Base-by-base conservation (phyloP, 345 rosid genomes). In the Schrenkiella parvula region DNA sequence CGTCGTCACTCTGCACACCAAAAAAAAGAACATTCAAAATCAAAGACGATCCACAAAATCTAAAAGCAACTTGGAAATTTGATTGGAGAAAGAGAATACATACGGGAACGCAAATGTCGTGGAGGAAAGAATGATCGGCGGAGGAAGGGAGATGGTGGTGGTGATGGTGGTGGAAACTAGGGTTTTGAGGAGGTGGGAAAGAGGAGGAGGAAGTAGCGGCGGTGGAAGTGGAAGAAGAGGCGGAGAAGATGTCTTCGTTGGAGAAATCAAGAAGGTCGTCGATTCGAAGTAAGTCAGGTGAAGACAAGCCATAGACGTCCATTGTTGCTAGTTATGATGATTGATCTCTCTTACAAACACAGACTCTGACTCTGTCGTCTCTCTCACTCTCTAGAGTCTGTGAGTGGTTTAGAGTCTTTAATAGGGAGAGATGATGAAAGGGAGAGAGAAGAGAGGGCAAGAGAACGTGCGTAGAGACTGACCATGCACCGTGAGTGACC, bases 81-180 rank as follows among this genome's bases (percentile, higher is more conserved):
- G 43, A 21, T 2, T 5, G 18, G 28, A 32, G 41, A 15, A 3
- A 78, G n/a, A n/a, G 38, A 4, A 46, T 42, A 23, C 41, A 21
- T 82, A 91, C 93, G 5, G 93, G 96, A 22, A 91, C 79, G 35
- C 84, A 82, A 70, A 91, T 84, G 39, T 87, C 84, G 82, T 86
- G 82, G 55, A 85, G 79, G 79, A 89, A 87, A 47, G 70, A 65
- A 26, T 57, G 35, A 59, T 76, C 58, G 71, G 76, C 1, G 48
- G 76, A 71, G 25, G 75, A 68, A 58, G 58, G 76, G 56, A 47
- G 72, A 71, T 73, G 90, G n/a, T 86, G 70, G 54, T 79, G 79
- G 54, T 84, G 82, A 19, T 82, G 81, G 79, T 85, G 79, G 47
- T 82, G 75, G 74, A 81, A 82, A 69, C 73, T 81, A 4, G 79